These are phyloP conservation scores for Debaryomyces singareniensis DNA, from an alignment of 1,139 yeast genomes.

Conservation along the genomic window DNA sequence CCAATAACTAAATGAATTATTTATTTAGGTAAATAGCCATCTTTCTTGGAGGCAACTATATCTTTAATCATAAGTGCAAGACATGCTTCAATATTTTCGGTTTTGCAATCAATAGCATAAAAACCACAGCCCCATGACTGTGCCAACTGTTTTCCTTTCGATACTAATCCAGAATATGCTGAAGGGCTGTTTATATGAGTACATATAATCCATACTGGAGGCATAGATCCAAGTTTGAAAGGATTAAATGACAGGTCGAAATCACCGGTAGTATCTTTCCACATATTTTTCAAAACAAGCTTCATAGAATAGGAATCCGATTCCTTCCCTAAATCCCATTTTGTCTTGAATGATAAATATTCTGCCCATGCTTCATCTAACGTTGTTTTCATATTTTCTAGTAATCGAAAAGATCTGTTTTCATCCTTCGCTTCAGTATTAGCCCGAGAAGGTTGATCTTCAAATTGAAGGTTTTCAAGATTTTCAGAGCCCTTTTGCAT, in stretches of 20 bases:
- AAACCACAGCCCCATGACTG: slow-evolving; percentile 59
- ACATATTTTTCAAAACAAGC: slow-evolving; percentile 49
- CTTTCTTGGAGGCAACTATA: slow-evolving; percentile 40
- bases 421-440: slow-evolving; percentile 1
- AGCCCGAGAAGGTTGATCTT: slow-evolving; percentile 1
- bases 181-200: slow-evolving; percentile 52
- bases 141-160: slow-evolving; percentile 52
- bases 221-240: slow-evolving; percentile 41
- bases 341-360: slow-evolving; percentile 44
- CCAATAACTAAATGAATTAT: neutral
- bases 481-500: neutral
- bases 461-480: slow-evolving; percentile 3
- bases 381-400: slow-evolving; percentile 45
- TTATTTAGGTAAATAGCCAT: neutral
- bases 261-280: slow-evolving; percentile 27
- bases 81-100: slow-evolving; percentile 45
- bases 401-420: slow-evolving; percentile 30
- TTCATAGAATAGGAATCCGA: slow-evolving; percentile 58
- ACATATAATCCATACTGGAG: slow-evolving; percentile 63
- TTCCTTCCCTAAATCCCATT: slow-evolving; percentile 60
- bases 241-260: neutral
- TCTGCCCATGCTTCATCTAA: slow-evolving; percentile 72
- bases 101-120: slow-evolving; percentile 46
- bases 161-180: slow-evolving; percentile 52
- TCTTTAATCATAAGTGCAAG: slow-evolving; percentile 55